These are phyloP conservation scores for Astrocystis sublimbata DNA, from an alignment of 495 filamentous ascomycete genomes.

Conservation along the genomic window DNA sequence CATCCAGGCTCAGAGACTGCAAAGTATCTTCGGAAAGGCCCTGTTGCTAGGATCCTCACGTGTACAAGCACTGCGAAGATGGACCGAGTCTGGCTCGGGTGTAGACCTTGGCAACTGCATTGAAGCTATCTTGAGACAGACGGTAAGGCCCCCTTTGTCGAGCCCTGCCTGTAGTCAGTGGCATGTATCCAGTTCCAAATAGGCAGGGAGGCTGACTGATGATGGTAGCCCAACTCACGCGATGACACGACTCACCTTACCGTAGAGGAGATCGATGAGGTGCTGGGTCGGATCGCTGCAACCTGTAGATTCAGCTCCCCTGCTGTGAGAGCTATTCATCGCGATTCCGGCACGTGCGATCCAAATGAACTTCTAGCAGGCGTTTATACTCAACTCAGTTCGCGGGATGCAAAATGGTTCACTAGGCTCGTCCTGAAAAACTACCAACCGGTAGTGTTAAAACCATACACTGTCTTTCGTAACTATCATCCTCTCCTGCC, in stretches of 20 bases:
- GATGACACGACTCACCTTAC: constrained; percentile 46
- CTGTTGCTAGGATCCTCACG: constrained; percentile 61
- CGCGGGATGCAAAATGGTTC: constrained; percentile 85
- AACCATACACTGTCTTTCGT: constrained; percentile 44
- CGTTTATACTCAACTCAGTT: constrained; percentile 61
- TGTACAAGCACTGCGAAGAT: constrained; percentile 61
- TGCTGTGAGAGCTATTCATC: constrained; percentile 48
- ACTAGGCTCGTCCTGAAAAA: constrained; percentile 79
- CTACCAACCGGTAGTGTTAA: constrained; percentile 61
- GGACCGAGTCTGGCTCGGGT: constrained; percentile 52
- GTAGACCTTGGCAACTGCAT: constrained; percentile 72
- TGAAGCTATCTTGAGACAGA: constrained; percentile 62
- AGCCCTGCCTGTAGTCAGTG: not conserved
- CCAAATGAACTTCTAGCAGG: constrained; percentile 51
- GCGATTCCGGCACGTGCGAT: constrained; percentile 35
- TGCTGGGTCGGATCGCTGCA: constrained; percentile 64
- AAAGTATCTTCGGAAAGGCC: constrained; percentile 63
- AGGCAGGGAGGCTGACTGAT: not conserved
- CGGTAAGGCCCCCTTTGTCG: constrained; percentile 47
- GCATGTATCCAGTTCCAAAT: not conserved
- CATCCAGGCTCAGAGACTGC: constrained; percentile 60
- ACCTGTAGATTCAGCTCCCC: constrained; percentile 69
- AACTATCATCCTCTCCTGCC: constrained; percentile 60
- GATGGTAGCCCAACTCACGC: constrained; percentile 39
- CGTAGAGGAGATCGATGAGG: constrained; percentile 72